Conservation (phyloP, 1,139 yeast genomes). For the Meyerozyma carpophila region DNA sequence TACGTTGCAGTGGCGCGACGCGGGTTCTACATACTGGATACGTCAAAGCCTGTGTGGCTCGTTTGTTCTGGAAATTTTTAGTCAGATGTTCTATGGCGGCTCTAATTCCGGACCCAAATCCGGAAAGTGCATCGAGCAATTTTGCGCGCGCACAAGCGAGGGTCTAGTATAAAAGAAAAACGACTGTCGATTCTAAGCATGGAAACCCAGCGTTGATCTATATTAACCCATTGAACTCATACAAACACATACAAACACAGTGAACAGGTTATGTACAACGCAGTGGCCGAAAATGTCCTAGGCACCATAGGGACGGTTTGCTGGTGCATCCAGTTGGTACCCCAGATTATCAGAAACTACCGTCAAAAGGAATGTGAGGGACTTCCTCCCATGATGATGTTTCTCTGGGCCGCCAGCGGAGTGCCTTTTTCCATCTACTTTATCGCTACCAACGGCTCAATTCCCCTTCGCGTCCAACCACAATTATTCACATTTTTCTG, state of each 20-base stretch:
- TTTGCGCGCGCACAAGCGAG: neutral
- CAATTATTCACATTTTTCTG: slow-evolving; percentile 76
- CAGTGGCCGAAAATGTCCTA: slow-evolving; percentile 63
- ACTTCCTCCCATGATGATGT: slow-evolving; percentile 76
- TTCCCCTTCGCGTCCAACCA: slow-evolving; percentile 83
- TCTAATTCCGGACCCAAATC: neutral
- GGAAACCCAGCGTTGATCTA: neutral
- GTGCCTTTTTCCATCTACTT: slow-evolving; percentile 82
- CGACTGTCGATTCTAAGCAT: neutral
- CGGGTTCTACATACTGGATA: too few species aligned
- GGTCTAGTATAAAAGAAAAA: neutral
- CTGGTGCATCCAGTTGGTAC: slow-evolving; percentile 88
- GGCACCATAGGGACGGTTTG: slow-evolving; percentile 87
- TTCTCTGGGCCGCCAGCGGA: slow-evolving; percentile 79
- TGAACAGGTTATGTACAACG: slow-evolving; percentile 6
- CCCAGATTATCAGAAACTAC: slow-evolving; percentile 75
- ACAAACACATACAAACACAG: neutral
- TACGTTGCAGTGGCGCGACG: too few species aligned
- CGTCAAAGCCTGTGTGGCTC: too few species aligned
- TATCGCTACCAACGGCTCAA: slow-evolving; percentile 61
- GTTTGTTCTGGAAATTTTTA: neutral
- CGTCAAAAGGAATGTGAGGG: slow-evolving; percentile 78
- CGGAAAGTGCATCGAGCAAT: neutral
- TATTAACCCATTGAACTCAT: too few species aligned
- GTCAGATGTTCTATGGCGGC: neutral